Conservation (phyloP, 2,329 filamentous ascomycete species). For the Pyricularia grisea region DNA sequence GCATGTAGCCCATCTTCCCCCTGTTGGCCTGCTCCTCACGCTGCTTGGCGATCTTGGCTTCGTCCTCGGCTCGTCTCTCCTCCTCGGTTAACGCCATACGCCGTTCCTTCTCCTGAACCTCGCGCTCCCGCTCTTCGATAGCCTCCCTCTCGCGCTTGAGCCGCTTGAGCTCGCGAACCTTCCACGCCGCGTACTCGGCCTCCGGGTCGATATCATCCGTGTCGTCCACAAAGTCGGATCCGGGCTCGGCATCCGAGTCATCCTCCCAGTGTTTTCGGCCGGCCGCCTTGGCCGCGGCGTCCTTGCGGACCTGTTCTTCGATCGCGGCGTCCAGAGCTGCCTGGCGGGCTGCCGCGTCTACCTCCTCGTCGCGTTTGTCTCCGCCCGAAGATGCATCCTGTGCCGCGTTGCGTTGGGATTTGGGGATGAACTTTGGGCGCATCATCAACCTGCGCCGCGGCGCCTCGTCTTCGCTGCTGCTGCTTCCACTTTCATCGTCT, state of each 20-base stretch:
- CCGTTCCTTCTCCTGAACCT: slow-evolving; percentile 82
- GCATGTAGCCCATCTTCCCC: slow-evolving; percentile 82
- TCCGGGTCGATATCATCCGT: slow-evolving; percentile 79
- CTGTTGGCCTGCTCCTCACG: slow-evolving; percentile 63
- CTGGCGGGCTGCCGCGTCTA: slow-evolving; percentile 51
- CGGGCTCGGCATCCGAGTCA: slow-evolving; percentile 47
- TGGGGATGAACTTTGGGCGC: slow-evolving; percentile 55
- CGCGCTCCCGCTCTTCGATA: slow-evolving; percentile 75
- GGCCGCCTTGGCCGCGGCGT: slow-evolving; percentile 63
- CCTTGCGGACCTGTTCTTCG: slow-evolving; percentile 79
- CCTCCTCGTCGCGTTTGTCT: slow-evolving; percentile 33
- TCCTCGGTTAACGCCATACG: slow-evolving; percentile 77
- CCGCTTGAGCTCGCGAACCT: slow-evolving; percentile 79
- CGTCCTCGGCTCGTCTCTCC: slow-evolving; percentile 79
- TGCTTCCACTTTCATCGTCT: slow-evolving; percentile 10
- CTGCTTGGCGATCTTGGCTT: slow-evolving; percentile 66
- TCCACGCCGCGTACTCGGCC: slow-evolving; percentile 88
- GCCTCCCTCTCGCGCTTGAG: slow-evolving; percentile 78
- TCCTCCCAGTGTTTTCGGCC: slow-evolving; percentile 86
- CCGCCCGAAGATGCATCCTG: slow-evolving; percentile 14
- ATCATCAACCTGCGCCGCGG: slow-evolving; percentile 48
- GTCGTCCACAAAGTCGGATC: slow-evolving; percentile 73
- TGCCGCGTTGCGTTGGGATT: slow-evolving; percentile 36
- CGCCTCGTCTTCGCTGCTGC: slow-evolving; percentile 40
- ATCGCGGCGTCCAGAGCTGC: slow-evolving; percentile 70